Evolutionary conservation across 176 grass and related monocot species (phyloP), one percentile per base, ranked within the genome.

Genomic region (Areca catechu): DNA sequence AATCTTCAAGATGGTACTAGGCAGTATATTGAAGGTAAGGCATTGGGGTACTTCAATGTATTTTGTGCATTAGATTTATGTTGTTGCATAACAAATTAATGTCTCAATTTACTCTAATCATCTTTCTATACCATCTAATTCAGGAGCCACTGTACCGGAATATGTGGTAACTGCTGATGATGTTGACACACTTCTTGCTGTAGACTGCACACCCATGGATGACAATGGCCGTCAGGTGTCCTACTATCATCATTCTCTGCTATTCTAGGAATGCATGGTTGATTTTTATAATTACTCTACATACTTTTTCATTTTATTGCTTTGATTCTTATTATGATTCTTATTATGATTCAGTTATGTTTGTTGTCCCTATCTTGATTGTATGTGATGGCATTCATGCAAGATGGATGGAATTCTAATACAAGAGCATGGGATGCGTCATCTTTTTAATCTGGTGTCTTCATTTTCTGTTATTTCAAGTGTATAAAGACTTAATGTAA

Each of bases 151-250:
- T 3, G 65, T 92, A 71, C 86, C 72, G 16, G 87, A 98, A 20
- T 88, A 85, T 64, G 84, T 91, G 50, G 83, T 98, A 62, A 92
- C 93, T 62, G 84, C 87, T 30, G 93, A 98, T 71, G 93, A 98
- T 83, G 76, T 98, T 76, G 84, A 73, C 67, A 83, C 93, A 65
- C 29, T 85, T 77, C 86, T 98, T 67, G 73, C 87, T 66, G 84
- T 85, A 58, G 93, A 98, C 24, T 98, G 87, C 84, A 98, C 87
- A 5, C 93, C 93, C 18, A 92, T 98, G 78, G 93, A 92, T 80
- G 93, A 98, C 66, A 80, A 80, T 80, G 81, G 87, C 58, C 75
- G 65, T 34, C 84, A 98, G 87, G 93, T 92, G 73, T 57, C 63
- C 64, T 68, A 4, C 14, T 17, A 15, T 14, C 54, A 24, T 73